Percentiles rank a stretch among this genome's conserved stretches.
Conservation (phyloP, 176 grass and related monocot species). For the Oryza glumipatula region DNA sequence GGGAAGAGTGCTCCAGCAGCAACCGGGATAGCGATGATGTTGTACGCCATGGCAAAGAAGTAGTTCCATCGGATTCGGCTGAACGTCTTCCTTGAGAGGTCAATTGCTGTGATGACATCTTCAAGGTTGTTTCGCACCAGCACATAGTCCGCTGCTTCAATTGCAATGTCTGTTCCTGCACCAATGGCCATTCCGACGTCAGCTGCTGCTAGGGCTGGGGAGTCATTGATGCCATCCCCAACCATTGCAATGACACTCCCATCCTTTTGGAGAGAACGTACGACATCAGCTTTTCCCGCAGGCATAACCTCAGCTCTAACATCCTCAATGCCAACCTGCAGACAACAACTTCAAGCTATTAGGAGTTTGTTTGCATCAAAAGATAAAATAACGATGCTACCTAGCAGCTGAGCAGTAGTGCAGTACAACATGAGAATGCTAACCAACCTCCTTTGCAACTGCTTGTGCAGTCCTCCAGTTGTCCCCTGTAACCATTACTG, state of each 20-base stretch:
- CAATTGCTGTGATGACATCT: conserved; percentile 93
- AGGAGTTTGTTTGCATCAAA: background rate
- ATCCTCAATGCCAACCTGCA: conserved; percentile 76
- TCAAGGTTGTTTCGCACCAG: conserved; percentile 83
- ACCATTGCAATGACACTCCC: conserved; percentile 75
- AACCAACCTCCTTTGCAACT: conserved; percentile 86
- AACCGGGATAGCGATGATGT: conserved; percentile 66
- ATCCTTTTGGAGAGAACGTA: conserved; percentile 63
- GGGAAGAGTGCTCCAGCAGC: conserved; percentile 73
- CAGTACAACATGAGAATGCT: conserved; percentile 18
- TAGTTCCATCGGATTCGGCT: conserved; percentile 79
- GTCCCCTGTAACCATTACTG: conserved; percentile 96
- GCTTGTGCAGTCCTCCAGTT: conserved; percentile 87
- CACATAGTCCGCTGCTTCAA: conserved; percentile 85
- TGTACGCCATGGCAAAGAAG: conserved; percentile 82
- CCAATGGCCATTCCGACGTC: conserved; percentile 94
- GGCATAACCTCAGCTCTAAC: conserved; percentile 82
- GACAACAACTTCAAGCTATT: conserved; percentile 4
- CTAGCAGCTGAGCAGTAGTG: background rate
- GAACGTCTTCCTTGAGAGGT: conserved; percentile 89
- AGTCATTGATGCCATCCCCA: conserved; percentile 87
- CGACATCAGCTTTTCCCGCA: conserved; percentile 59
- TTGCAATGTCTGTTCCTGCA: conserved; percentile 72
- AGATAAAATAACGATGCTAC: conserved; percentile 7
- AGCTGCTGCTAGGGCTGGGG: conserved; percentile 77